Evolutionary conservation across 768 basidiomycete genomes (phyloP), one percentile per base, ranked within the genome.

Genomic region (Tylopilus vinaceipallidus): DNA sequence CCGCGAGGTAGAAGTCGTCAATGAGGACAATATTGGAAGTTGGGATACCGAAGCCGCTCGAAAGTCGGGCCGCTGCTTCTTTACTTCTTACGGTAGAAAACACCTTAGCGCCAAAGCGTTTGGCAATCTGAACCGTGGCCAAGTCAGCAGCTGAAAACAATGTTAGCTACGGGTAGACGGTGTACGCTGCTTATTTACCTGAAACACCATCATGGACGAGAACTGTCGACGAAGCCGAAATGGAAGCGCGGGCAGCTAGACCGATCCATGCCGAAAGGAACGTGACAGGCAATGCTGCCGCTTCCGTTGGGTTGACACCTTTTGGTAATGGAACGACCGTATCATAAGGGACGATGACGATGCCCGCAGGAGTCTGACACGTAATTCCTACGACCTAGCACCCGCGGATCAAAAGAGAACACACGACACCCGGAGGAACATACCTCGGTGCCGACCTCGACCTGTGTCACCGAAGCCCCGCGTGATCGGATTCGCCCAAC

Each of bases 211-310:
- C 61, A 13, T 66, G 65, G 22, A 66, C 44, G 6, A 67, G 57
- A 23, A 67, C 49, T 2, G 52, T 51, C 10, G 65, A 67, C 41
- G 53, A 52, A 3, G 62, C 35, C 1, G 53, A 53, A 35, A 66
- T 51, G 14, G 50, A 44, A 36, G 50, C 58, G 17, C 55, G 56
- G 3, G 36, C 38, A 14, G 58, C 54, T 23, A 67, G 52, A 39
- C 65, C 65, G 14, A 63, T 56, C 65, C 65, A 66, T 12, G 65
- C 49, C 4, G 65, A 37, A 20, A 65, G 57, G 54, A 66, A 58
- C 1, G 57, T 45, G 32, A 48, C 19, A 32, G 65, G 50, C 3
- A 67, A 29, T 26, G 57, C 50, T n/a, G 58, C 65, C 3, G 58
- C 65, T 38, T 65, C 61, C 24, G 32, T 29, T 4, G 47, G 17